Conservation (phyloP, 306 rosid species). For the Rosa rugosa region DNA sequence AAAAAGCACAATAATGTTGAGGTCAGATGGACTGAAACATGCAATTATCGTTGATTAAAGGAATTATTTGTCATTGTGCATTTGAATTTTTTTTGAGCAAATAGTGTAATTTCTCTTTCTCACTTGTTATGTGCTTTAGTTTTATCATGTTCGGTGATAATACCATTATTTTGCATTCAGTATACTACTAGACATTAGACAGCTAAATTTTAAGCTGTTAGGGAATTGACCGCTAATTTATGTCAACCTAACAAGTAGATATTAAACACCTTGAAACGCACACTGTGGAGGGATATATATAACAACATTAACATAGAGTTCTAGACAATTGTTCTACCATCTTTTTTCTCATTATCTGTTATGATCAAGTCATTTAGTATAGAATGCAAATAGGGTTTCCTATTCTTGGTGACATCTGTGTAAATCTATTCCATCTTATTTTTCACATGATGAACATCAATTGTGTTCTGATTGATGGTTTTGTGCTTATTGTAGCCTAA, state of each 20-base stretch:
- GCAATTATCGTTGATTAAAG: neutral
- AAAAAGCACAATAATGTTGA: neutral
- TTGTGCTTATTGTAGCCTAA: constrained; percentile 61
- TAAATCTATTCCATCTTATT: constrained; percentile 5
- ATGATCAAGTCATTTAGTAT: neutral
- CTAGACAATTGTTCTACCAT: neutral
- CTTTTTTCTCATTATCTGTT: neutral
- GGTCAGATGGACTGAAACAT: neutral
- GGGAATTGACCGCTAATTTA: neutral
- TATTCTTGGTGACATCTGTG: neutral
- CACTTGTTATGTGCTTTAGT: neutral
- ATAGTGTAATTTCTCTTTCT: neutral
- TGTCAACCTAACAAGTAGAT: neutral
- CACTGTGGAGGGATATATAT: neutral
- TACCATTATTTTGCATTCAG: neutral
- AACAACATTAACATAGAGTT: neutral
- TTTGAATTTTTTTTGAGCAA: constrained; percentile 5
- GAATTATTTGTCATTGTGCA: neutral
- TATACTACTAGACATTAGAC: neutral
- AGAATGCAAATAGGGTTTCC: too few relatives aligned
- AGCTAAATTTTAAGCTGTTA: neutral
- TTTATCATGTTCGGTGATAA: neutral
- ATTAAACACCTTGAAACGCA: neutral
- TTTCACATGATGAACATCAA: constrained; percentile 1
- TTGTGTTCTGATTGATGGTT: neutral